A percentile compares a stretch with the other conserved stretches of the same genome.
Conservation (phyloP, 2,329 filamentous ascomycete species). For the Arthrobotrys pseudoclavata region DNA sequence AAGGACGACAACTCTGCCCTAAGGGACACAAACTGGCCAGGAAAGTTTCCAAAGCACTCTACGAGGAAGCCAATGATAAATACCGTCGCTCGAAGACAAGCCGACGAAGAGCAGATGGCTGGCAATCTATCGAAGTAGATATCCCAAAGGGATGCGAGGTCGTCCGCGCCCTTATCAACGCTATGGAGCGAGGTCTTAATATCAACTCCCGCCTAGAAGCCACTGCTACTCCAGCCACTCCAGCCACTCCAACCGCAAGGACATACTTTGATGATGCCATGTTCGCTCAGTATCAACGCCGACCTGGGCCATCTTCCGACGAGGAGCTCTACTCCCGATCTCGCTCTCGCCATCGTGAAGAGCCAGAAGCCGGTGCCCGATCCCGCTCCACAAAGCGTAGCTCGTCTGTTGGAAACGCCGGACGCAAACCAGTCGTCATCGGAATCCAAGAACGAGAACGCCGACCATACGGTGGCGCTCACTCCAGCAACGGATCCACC, state of each 20-base stretch:
- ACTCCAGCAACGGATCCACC: conserved; percentile 56
- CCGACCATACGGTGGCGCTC: conserved; percentile 54
- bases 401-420: conserved; percentile 55
- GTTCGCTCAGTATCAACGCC: conserved; percentile 46
- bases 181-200: conserved; percentile 55
- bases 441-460: conserved; percentile 58
- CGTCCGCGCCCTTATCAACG: conserved; percentile 55
- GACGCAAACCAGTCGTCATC: conserved; percentile 57
- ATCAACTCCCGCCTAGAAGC: conserved; percentile 47
- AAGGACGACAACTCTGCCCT: conserved; percentile 47
- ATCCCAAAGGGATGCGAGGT: conserved; percentile 59
- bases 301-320: conserved; percentile 57
- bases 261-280: conserved; percentile 46
- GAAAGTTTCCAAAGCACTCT: conserved; percentile 54
- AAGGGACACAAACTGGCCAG: conserved; percentile 51
- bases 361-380: conserved; percentile 37
- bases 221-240: conserved; percentile 32
- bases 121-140: conserved; percentile 59
- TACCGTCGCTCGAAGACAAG: conserved; percentile 41
- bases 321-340: conserved; percentile 58
- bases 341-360: conserved; percentile 53
- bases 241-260: conserved; percentile 34
- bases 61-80: conserved; percentile 59
- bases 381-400: conserved; percentile 56
- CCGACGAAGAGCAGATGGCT: conserved; percentile 43